Base-by-base conservation (phyloP, 495 filamentous ascomycete species). In the Parachaetomium inaequale region DNA sequence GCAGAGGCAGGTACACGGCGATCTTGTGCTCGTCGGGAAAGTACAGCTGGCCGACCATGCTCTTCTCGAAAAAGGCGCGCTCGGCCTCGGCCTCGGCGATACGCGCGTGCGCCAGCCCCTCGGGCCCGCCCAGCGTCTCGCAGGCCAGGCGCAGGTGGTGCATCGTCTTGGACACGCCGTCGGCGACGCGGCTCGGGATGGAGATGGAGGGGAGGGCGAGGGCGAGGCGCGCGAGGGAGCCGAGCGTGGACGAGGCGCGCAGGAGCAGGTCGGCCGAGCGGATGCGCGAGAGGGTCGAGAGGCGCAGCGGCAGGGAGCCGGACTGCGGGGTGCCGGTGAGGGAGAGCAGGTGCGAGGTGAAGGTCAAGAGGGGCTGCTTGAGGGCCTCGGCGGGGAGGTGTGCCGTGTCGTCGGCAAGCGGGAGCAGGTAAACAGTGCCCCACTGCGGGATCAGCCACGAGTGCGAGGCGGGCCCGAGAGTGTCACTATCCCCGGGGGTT, bases 1-100 rank as follows among this genome's bases (percentile, higher is more conserved):
- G 75, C 15, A 98, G 75, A 15, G 94, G 94, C 64, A 98, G 70
- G 69, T 98, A 98, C 14, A 98, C 94, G 0, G 94, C 95, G n/a
- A 98, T 83, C 75, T 98, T 98, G 70, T 98, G 94, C 75, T 98
- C 94, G 69, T 98, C 95, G 2, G 94, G 94, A 91, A 98, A 83
- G 90, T 97, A 63, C 29, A 97, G 87, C 76, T 98, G 94, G 1
- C 94, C 94, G 45, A 98, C 94, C 94, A 98, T 98, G 69, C 89
- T 95, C 74, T 95, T 96, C 78, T 98, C 95, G 68, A 98, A 98
- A 74, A 98, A 98, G 4, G 92, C 94, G 55, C 88, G 87, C 75
- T 98, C 95, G 0, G 92, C 94, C 68, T 95, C 90, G 3, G 81
- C 82, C 71, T 96, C 92, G 7, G 95, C 95, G 17, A 93, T 86